phyloP scores from a whole-genome alignment of 1,284 basidiomycete species.

The Mycosarcoma maydis region DNA sequence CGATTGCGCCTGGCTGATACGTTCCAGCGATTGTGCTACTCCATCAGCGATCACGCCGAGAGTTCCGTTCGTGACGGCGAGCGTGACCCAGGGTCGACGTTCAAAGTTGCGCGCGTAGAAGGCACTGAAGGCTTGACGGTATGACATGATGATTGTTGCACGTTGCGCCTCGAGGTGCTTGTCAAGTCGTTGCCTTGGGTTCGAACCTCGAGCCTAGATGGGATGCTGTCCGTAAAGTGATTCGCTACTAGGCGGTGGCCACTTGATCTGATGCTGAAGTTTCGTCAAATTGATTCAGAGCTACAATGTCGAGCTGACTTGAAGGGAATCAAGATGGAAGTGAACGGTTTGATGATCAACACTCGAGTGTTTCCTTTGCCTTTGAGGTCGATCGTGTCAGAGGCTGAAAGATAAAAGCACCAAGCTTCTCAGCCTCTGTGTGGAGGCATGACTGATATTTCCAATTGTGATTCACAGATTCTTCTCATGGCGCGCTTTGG shows the following conservation, averaged over 20 bases:
- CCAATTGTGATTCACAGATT: background rate
- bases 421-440: too few relatives aligned
- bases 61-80: slow-evolving; percentile 62
- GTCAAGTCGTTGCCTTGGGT: background rate
- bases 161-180: background rate
- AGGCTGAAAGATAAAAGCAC: too few relatives aligned
- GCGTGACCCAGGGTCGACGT: slow-evolving; percentile 59
- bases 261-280: too few relatives aligned
- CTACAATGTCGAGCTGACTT: too few relatives aligned
- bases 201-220: background rate
- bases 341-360: too few relatives aligned
- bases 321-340: too few relatives aligned
- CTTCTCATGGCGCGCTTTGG: slow-evolving; percentile 11
- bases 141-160: slow-evolving; percentile 24
- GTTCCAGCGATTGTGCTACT: slow-evolving; percentile 61
- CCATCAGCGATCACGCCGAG: slow-evolving; percentile 59
- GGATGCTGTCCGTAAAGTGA: too few relatives aligned
- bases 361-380: too few relatives aligned
- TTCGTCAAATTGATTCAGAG: too few relatives aligned
- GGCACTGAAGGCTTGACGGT: slow-evolving; percentile 45
- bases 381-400: too few relatives aligned
- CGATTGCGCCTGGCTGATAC: slow-evolving; percentile 21
- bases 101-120: slow-evolving; percentile 63
- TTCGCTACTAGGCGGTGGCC: too few relatives aligned
- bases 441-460: slow-evolving; percentile 38